These are phyloP conservation scores for Poteriospumella lacustris DNA, from an alignment of 108 stramenopile genomes.

Conservation along the genomic window DNA sequence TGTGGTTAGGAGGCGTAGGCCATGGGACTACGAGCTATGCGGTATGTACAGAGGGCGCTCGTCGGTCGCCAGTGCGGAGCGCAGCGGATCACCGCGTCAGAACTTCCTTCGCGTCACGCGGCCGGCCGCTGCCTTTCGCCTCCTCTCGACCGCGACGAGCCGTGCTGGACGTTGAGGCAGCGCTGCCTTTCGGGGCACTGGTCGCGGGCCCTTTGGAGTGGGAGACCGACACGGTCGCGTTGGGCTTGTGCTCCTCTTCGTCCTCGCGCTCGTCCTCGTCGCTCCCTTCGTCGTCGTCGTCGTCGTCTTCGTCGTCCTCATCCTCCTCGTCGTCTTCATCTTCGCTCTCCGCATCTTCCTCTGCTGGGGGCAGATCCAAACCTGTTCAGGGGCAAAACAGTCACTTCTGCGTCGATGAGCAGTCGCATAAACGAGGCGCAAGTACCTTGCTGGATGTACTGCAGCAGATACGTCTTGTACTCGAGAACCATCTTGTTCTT, in stretches of 20 bases:
- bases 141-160: no score
- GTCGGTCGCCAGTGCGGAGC: no score
- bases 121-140: no score
- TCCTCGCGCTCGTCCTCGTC: neutral
- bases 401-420: neutral
- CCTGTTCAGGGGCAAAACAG: neutral
- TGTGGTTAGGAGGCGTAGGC: no score
- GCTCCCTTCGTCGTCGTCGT: neutral
- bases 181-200: no score
- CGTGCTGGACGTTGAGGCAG: no score
- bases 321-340: slow-evolving; percentile 3
- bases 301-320: neutral
- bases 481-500: neutral
- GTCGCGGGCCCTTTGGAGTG: no score
- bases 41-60: no score
- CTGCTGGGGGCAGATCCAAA: neutral
- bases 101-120: no score
- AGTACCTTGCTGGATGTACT: slow-evolving; percentile 12
- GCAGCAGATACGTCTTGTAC: neutral
- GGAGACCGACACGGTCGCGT: no score
- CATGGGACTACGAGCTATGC: no score
- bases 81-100: no score
- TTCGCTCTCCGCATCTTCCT: neutral
- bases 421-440: neutral
- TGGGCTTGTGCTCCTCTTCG: neutral